Conservation (phyloP, 2,329 filamentous ascomycete species). For the Fusarium illudens region DNA sequence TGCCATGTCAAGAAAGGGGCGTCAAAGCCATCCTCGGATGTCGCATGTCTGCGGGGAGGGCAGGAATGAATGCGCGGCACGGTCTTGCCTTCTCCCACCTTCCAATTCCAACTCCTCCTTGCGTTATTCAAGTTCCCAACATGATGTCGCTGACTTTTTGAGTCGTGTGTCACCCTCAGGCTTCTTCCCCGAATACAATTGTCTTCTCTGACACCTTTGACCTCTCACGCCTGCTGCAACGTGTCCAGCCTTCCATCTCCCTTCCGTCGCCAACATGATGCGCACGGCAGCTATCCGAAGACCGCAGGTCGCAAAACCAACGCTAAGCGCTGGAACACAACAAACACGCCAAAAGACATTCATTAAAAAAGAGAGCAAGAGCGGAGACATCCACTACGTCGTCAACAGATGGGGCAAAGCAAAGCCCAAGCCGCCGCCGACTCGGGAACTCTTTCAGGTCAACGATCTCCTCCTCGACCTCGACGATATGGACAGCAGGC, state of each 20-base stretch:
- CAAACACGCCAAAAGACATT: slow-evolving; percentile 39
- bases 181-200: background rate
- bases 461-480: slow-evolving; percentile 60
- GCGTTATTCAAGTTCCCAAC: background rate
- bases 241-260: background rate
- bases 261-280: slow-evolving; percentile 28
- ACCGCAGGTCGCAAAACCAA: background rate
- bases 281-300: slow-evolving; percentile 7
- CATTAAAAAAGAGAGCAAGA: slow-evolving; percentile 30
- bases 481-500: slow-evolving; percentile 56
- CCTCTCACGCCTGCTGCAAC: background rate
- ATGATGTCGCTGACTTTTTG: background rate
- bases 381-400: slow-evolving; percentile 42
- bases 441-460: slow-evolving; percentile 50
- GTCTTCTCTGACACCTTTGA: background rate
- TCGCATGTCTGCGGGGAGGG: slow-evolving; percentile 27
- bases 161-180: background rate
- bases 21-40: slow-evolving; percentile 16
- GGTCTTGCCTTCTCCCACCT: background rate
- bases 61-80: slow-evolving; percentile 19
- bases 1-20: background rate
- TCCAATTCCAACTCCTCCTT: background rate
- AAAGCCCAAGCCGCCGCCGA: slow-evolving; percentile 12
- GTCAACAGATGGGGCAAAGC: slow-evolving; percentile 27
- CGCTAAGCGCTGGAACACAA: background rate